Conservation (phyloP, 768 basidiomycete species). For the Leccinum boreale region DNA sequence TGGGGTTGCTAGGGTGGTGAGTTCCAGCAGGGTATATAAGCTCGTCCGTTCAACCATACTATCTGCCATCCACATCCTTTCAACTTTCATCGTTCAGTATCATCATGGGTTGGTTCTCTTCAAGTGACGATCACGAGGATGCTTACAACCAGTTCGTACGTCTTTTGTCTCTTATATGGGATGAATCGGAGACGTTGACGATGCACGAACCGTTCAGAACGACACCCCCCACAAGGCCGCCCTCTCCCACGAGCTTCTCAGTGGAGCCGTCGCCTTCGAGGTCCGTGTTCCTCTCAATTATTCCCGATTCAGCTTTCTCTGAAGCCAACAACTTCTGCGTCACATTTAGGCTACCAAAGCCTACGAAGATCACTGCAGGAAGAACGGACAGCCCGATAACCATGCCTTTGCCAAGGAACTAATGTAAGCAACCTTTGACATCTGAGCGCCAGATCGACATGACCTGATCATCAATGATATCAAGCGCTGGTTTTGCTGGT, state of each 20-base stretch:
- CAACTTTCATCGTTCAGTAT: neutral
- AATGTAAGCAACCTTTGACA: constrained; percentile 6
- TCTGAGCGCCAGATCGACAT: neutral
- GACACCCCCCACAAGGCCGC: constrained; percentile 4
- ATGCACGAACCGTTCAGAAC: constrained; percentile 1
- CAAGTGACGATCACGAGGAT: neutral
- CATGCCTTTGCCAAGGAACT: constrained; percentile 25
- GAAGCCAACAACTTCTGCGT: neutral
- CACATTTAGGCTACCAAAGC: constrained; percentile 14
- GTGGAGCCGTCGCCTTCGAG: constrained; percentile 17
- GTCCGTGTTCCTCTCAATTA: constrained; percentile 3
- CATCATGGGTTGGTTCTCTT: constrained; percentile 12
- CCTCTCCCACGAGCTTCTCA: constrained; percentile 15
- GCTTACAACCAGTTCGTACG: constrained; percentile 1
- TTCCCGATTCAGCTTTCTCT: neutral
- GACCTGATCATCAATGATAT: neutral
- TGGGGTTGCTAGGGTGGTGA: constrained; percentile 14
- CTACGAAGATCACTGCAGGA: constrained; percentile 17
- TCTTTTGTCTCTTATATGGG: neutral
- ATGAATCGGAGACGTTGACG: neutral
- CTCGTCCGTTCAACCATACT: neutral
- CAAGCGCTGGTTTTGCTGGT: constrained; percentile 11
- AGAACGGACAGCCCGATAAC: constrained; percentile 12
- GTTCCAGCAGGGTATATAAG: constrained; percentile 21
- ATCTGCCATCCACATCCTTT: neutral